Percentiles rank a stretch among this genome's conserved stretches.
phyloP scores from a whole-genome alignment of 495 filamentous ascomycete species.

The Pyronema domesticum region DNA sequence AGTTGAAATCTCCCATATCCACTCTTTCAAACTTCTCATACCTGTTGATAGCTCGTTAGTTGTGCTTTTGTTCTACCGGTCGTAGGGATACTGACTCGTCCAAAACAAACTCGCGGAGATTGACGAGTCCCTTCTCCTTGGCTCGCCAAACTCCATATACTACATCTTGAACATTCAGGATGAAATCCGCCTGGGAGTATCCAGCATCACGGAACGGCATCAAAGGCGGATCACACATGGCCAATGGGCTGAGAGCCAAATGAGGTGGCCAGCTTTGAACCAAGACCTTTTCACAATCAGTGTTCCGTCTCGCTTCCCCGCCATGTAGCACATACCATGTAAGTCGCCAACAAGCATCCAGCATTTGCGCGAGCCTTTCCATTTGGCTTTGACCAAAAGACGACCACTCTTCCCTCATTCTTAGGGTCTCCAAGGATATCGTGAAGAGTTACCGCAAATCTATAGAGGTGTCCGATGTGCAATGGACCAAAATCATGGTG shows the following conservation, averaged over 20 bases:
- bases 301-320: not conserved
- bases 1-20: conserved; percentile 99
- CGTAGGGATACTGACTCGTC: conserved; percentile 53
- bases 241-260: conserved; percentile 86
- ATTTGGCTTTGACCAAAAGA: conserved; percentile 88
- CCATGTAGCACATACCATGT: conserved; percentile 42
- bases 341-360: conserved; percentile 84
- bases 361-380: conserved; percentile 90
- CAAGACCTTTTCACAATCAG: conserved; percentile 34
- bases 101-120: conserved; percentile 72
- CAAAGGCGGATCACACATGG: conserved; percentile 84
- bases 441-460: conserved; percentile 87
- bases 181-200: conserved; percentile 95
- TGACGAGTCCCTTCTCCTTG: conserved; percentile 80
- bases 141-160: conserved; percentile 98
- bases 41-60: conserved; percentile 24
- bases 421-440: conserved; percentile 76
- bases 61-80: conserved; percentile 12
- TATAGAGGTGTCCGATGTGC: conserved; percentile 91
- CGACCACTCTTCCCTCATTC: conserved; percentile 67
- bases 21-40: conserved; percentile 90
- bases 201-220: conserved; percentile 99
- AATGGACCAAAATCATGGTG: conserved; percentile 95
- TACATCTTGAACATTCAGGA: conserved; percentile 84
- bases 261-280: conserved; percentile 98